Conservation (phyloP, 2,329 filamentous ascomycete genomes). For the Truncatella angustata region DNA sequence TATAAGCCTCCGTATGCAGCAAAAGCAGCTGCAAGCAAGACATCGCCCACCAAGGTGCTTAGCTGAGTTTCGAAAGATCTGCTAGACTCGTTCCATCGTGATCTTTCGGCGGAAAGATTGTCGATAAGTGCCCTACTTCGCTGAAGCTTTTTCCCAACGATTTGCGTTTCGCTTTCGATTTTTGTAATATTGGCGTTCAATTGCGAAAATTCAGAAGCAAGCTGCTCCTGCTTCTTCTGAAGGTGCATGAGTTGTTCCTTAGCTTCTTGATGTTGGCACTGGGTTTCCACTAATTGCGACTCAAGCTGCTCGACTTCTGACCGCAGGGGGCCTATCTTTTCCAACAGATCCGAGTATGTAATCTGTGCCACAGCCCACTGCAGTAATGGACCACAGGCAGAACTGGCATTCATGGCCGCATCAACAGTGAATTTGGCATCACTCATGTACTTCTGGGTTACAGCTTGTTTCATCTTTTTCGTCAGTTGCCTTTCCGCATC, state of each 20-base stretch:
- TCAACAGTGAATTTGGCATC: conserved; percentile 97
- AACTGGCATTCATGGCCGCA: conserved; percentile 92
- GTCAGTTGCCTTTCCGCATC: conserved; percentile 97
- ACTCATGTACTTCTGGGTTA: conserved; percentile 88
- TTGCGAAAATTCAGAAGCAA: conserved; percentile 94
- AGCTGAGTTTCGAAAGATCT: conserved; percentile 98
- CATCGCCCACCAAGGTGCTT: conserved; percentile 91
- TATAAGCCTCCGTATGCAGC: conserved; percentile 95
- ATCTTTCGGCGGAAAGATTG: conserved; percentile 89
- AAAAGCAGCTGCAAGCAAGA: conserved; percentile 94
- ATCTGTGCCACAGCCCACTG: conserved; percentile 98
- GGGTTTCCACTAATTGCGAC: conserved; percentile 12
- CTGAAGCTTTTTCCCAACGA: conserved; percentile 98
- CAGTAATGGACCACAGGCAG: conserved; percentile 93
- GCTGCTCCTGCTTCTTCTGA: conserved; percentile 85
- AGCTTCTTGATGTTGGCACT: background rate
- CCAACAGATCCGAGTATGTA: conserved; percentile 94
- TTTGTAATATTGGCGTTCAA: conserved; percentile 96
- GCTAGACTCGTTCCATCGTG: conserved; percentile 94
- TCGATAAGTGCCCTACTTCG: conserved; percentile 92
- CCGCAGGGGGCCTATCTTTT: conserved; percentile 80
- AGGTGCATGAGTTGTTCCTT: conserved; percentile 63
- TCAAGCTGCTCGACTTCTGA: conserved; percentile 71
- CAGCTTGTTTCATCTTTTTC: conserved; percentile 73
- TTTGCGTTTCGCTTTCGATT: conserved; percentile 92